Base-by-base conservation (phyloP, 2,329 filamentous ascomycete species). In the Ampelomyces quisqualis region DNA sequence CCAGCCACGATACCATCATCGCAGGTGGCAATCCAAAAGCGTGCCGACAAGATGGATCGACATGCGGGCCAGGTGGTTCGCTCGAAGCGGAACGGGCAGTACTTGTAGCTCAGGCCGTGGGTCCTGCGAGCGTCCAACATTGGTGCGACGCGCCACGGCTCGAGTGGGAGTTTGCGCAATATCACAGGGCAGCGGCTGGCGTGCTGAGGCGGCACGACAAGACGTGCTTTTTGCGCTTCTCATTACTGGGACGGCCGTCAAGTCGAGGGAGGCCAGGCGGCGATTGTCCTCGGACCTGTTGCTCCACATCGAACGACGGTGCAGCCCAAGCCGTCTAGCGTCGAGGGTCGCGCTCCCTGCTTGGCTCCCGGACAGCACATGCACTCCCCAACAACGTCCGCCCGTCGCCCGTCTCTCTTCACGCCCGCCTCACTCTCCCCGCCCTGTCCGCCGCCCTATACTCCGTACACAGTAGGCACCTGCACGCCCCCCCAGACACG, bases 171-270 rank as follows among this genome's bases (percentile, higher is more conserved):
- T n/a, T n/a, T n/a, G n/a, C n/a, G n/a, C n/a, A n/a, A n/a, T n/a
- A n/a, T n/a, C n/a, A n/a, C n/a, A n/a, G n/a, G n/a, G n/a, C n/a
- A n/a, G n/a, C n/a, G n/a, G n/a, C n/a, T n/a, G n/a, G n/a, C n/a
- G n/a, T n/a, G n/a, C n/a, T n/a, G n/a, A n/a, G n/a, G n/a, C n/a
- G n/a, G n/a, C n/a, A n/a, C n/a, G n/a, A n/a, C n/a, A n/a, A n/a
- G n/a, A n/a, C n/a, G 29, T 31, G 29, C 29, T 31, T 31, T 31
- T 31, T 31, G 13, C 15, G 29, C 29, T 31, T 31, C 15, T 31
- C 15, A 31, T 31, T 28, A 28, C 26, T 28, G 26, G 15, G 26
- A 28, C 26, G 26, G 15, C n/a, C 26, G 17, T 8, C 17, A 13
- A 9, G 17, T 18, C 18, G 29, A 14, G 19, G 29, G 15, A 19